A percentile compares a stretch with the other conserved stretches of the same genome.
Evolutionary conservation across 129 eudicot species (phyloP).

Genomic region (Flaveria linearis): DNA sequence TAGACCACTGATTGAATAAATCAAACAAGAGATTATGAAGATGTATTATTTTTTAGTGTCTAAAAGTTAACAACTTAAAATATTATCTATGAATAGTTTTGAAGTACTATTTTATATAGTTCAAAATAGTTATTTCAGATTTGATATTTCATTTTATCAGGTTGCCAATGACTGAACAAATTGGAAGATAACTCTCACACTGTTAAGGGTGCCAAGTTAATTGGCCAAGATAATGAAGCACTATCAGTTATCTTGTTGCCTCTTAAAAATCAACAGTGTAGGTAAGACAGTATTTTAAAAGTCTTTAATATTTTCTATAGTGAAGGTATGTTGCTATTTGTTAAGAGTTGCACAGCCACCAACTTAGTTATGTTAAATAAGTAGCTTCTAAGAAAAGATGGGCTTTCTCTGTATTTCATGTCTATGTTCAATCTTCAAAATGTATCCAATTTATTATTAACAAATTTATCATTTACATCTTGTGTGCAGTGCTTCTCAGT

Average conservation of each 20-base stretch:
- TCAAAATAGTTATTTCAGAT: too few species aligned
- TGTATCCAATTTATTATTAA: neutral
- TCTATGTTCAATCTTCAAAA: neutral
- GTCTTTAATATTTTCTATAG: neutral
- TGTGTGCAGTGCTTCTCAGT: slow-evolving; percentile 68
- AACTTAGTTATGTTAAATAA: too few species aligned
- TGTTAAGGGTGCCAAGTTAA: slow-evolving; percentile 73
- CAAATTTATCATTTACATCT: slow-evolving; percentile 8
- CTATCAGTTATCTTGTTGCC: slow-evolving; percentile 72
- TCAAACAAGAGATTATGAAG: too few species aligned
- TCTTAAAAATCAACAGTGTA: slow-evolving; percentile 49
- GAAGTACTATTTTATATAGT: too few species aligned
- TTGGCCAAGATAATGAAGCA: slow-evolving; percentile 88
- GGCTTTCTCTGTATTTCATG: neutral
- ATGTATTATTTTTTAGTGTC: too few species aligned
- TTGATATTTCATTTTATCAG: too few species aligned
- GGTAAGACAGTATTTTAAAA: slow-evolving; percentile 43
- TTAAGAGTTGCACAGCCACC: too few species aligned
- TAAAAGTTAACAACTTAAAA: too few species aligned
- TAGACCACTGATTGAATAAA: too few species aligned
- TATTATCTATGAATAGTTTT: too few species aligned
- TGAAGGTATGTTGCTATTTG: slow-evolving; percentile 43
- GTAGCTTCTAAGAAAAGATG: too few species aligned
- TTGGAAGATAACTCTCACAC: slow-evolving; percentile 80
- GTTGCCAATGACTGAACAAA: slow-evolving; percentile 27